phyloP scores from a whole-genome alignment of 2,329 filamentous ascomycete species.

The Phialophora macrospora region DNA sequence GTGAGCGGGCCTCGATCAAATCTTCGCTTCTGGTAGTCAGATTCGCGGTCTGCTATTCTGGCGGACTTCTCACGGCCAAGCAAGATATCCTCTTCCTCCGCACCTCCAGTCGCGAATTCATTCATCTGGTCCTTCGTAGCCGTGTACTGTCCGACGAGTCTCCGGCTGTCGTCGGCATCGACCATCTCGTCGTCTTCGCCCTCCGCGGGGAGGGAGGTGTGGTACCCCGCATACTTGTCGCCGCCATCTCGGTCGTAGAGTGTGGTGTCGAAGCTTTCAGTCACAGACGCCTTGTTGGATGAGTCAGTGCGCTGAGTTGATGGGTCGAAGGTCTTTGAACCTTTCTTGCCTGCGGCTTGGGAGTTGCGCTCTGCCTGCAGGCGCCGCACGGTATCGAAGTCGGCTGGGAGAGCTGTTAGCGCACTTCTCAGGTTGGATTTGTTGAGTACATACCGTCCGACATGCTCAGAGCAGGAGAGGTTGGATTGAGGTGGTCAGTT shows the following conservation, averaged over 20 bases:
- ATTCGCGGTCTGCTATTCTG: constrained; percentile 89
- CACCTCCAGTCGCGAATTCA: constrained; percentile 86
- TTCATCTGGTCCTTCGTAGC: constrained; percentile 90
- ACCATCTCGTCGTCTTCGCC: constrained; percentile 80
- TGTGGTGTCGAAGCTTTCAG: constrained; percentile 80
- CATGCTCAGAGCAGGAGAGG: constrained; percentile 22
- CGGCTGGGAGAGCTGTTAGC: constrained; percentile 92
- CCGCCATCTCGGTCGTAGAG: constrained; percentile 75
- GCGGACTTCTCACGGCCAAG: constrained; percentile 85
- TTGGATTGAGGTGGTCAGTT: neutral
- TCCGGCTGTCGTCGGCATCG: constrained; percentile 70
- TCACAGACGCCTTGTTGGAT: constrained; percentile 89
- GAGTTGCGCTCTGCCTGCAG: constrained; percentile 93
- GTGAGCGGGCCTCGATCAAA: constrained; percentile 82
- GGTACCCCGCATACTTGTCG: constrained; percentile 88
- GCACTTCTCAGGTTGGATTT: too few species aligned
- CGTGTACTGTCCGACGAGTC: constrained; percentile 93
- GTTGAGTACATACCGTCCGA: constrained; percentile 30
- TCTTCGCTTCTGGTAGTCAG: constrained; percentile 94
- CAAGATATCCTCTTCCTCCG: constrained; percentile 90
- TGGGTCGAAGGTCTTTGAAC: constrained; percentile 77
- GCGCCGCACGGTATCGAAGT: constrained; percentile 85
- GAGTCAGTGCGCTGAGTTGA: constrained; percentile 80
- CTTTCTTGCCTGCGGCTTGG: constrained; percentile 75
- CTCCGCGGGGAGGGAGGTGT: constrained; percentile 80